Percentiles rank a stretch among this genome's conserved stretches.
phyloP scores from a whole-genome alignment of 208 protist species.

The Crithidia expoeki region DNA sequence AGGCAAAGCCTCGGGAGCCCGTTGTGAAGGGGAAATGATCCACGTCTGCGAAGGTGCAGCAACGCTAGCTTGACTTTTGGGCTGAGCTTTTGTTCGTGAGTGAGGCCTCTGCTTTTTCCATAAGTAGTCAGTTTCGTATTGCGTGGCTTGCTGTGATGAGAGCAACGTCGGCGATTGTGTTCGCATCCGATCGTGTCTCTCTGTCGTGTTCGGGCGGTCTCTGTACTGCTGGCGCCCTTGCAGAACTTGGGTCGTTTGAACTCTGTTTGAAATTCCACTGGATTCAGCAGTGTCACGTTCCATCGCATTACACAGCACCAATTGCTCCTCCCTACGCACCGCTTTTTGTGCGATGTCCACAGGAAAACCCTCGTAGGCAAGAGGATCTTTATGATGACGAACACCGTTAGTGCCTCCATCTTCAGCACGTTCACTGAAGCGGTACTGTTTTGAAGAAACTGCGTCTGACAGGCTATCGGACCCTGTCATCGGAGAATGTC shows the following conservation, averaged over 20 bases:
- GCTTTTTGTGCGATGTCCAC: too few relatives aligned
- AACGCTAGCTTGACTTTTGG: not conserved
- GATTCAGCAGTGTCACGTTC: not conserved
- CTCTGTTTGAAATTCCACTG: not conserved
- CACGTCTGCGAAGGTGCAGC: not conserved
- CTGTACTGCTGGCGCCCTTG: too few relatives aligned
- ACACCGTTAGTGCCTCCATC: too few relatives aligned
- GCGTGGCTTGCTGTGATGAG: not conserved
- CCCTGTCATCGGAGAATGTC: not conserved
- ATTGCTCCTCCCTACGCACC: too few relatives aligned
- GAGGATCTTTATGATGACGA: too few relatives aligned
- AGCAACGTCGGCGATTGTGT: too few relatives aligned
- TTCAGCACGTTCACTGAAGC: not conserved
- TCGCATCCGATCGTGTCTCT: too few relatives aligned
- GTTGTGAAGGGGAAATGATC: not conserved
- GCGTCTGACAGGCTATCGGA: not conserved
- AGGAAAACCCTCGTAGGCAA: too few relatives aligned
- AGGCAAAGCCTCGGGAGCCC: not conserved
- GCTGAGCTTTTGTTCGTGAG: not conserved
- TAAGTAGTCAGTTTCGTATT: not conserved
- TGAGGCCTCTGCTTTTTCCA: not conserved
- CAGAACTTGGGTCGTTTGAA: too few relatives aligned
- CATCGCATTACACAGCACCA: too few relatives aligned
- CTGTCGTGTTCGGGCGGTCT: too few relatives aligned
- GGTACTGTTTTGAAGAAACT: not conserved